Conservation (phyloP, 2,329 filamentous ascomycete genomes). For the Sarocladiaceae sp. region DNA sequence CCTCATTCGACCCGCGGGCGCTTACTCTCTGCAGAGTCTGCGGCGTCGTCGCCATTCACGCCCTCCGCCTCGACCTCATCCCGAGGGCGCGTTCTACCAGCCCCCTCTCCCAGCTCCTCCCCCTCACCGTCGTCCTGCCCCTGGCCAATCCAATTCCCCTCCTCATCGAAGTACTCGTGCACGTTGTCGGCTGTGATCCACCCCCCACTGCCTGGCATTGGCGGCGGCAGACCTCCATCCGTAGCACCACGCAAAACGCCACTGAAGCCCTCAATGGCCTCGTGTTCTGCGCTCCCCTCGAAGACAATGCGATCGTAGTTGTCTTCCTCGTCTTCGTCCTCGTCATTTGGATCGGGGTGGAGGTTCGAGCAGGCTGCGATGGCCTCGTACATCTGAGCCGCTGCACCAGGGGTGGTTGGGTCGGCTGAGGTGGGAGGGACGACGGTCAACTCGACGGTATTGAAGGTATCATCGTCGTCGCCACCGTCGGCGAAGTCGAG, state of each 20-base stretch:
- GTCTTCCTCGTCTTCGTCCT: constrained; percentile 51
- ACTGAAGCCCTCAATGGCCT: constrained; percentile 49
- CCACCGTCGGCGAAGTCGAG: constrained; percentile 56
- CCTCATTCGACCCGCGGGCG: constrained; percentile 37
- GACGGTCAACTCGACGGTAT: constrained; percentile 62
- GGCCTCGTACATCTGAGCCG: constrained; percentile 54
- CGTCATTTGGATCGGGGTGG: constrained; percentile 62
- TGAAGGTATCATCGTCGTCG: constrained; percentile 56
- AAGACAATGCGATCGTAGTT: constrained; percentile 51
- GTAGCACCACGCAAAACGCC: constrained; percentile 44
- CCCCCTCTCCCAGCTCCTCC: constrained; percentile 56
- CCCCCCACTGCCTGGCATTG: constrained; percentile 66
- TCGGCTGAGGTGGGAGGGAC: constrained; percentile 35
- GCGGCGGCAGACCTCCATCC: constrained; percentile 52
- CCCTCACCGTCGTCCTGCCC: constrained; percentile 32
- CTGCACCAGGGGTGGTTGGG: constrained; percentile 16
- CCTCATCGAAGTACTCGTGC: constrained; percentile 71
- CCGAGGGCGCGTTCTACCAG: constrained; percentile 48
- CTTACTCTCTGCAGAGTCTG: constrained; percentile 39
- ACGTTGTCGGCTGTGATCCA: constrained; percentile 95
- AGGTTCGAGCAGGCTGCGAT: constrained; percentile 70
- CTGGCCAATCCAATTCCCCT: constrained; percentile 68
- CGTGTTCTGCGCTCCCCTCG: constrained; percentile 42
- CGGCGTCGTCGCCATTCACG: constrained; percentile 20
- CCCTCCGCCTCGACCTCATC: constrained; percentile 48